Evolutionary conservation across 768 basidiomycete species (phyloP).

Genomic region (Phlebiopsis flavidoalba): DNA sequence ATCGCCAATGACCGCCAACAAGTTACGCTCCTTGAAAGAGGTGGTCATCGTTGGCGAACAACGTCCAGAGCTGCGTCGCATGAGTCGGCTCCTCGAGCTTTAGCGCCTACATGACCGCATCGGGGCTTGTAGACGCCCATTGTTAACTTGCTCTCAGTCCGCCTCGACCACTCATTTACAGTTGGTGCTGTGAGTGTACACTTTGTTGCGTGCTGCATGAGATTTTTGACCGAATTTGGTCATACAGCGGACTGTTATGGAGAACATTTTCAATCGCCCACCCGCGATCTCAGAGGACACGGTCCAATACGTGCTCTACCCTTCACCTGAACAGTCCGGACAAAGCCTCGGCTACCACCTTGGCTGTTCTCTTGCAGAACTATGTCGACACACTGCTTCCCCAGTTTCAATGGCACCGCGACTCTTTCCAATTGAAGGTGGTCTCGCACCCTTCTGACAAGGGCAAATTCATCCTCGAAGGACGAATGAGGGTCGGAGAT

Average conservation of each 20-base stretch:
- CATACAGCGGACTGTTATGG: neutral
- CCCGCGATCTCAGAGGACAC: conserved; percentile 86
- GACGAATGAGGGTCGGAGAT: conserved; percentile 89
- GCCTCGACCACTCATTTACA: neutral
- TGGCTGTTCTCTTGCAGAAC: conserved; percentile 62
- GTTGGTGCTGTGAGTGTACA: neutral
- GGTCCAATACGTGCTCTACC: conserved; percentile 71
- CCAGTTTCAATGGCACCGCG: conserved; percentile 78
- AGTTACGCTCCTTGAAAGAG: conserved; percentile 74
- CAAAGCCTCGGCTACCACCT: conserved; percentile 53
- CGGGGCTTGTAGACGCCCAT: neutral
- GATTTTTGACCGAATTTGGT: neutral
- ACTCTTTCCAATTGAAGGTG: conserved; percentile 75
- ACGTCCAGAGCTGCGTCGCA: neutral
- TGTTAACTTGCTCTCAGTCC: neutral
- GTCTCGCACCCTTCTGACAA: conserved; percentile 39
- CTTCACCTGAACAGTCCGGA: conserved; percentile 47
- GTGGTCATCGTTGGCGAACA: conserved; percentile 36
- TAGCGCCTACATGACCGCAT: conserved; percentile 5
- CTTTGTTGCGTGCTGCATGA: neutral
- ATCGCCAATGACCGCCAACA: conserved; percentile 96
- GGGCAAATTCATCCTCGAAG: conserved; percentile 60
- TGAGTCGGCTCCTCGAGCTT: neutral
- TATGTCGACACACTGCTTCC: conserved; percentile 52
- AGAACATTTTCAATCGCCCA: conserved; percentile 61